phyloP scores from a whole-genome alignment of 805 yeast genomes.

The Blastobotrys parvus region DNA sequence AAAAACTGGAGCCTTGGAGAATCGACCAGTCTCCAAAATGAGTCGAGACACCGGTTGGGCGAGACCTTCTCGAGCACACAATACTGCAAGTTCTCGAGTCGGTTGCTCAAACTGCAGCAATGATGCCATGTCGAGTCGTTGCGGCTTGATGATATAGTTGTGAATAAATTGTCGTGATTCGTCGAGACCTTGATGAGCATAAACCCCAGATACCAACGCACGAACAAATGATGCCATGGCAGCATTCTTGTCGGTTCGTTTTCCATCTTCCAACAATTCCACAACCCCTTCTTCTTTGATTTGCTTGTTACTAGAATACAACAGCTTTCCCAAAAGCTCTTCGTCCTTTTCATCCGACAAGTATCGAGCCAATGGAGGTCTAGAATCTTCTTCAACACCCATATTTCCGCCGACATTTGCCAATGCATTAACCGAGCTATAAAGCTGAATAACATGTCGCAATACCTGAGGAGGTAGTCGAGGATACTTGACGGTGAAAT shows the following conservation, averaged over 20 bases:
- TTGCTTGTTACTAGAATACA: slow-evolving; percentile 9
- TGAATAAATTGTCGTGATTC: slow-evolving; percentile 61
- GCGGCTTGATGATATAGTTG: slow-evolving; percentile 62
- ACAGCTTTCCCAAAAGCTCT: slow-evolving; percentile 33
- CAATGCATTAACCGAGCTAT: slow-evolving; percentile 59
- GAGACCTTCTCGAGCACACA: slow-evolving; percentile 69
- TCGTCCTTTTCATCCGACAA: slow-evolving; percentile 61
- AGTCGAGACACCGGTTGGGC: slow-evolving; percentile 71
- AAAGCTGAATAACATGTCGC: slow-evolving; percentile 67
- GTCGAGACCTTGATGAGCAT: slow-evolving; percentile 61
- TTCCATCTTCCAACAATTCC: slow-evolving; percentile 35
- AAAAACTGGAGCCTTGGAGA: slow-evolving; percentile 72
- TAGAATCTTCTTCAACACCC: slow-evolving; percentile 80
- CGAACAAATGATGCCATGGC: slow-evolving; percentile 64
- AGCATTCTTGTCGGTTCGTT: slow-evolving; percentile 31
- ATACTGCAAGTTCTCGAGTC: slow-evolving; percentile 67
- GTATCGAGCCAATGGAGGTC: slow-evolving; percentile 55
- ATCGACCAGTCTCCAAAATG: slow-evolving; percentile 89
- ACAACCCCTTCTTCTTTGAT: slow-evolving; percentile 18
- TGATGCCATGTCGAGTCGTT: slow-evolving; percentile 64
- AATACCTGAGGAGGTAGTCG: slow-evolving; percentile 78
- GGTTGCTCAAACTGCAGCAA: slow-evolving; percentile 82
- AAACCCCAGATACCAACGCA: slow-evolving; percentile 74
- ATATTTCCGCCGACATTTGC: slow-evolving; percentile 61
- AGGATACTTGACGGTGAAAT: slow-evolving; percentile 71